A percentile compares a stretch with the other conserved stretches of the same genome.
phyloP scores from a whole-genome alignment of 2,329 filamentous ascomycete genomes.

The Simplicillium sp. region DNA sequence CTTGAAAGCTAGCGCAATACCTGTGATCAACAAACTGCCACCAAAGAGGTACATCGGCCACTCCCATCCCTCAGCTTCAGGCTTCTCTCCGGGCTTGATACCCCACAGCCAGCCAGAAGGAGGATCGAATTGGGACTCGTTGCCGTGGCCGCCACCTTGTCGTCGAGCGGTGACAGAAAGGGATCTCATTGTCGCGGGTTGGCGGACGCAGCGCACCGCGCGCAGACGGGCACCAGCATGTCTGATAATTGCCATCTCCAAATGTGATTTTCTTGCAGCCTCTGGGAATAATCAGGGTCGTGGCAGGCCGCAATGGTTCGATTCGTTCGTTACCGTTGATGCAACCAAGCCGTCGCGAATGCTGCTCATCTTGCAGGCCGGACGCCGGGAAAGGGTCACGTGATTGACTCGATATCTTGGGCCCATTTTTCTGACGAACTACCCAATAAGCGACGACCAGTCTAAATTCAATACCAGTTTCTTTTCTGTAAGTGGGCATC shows the following conservation, averaged over 20 bases:
- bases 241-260: slow-evolving; percentile 25
- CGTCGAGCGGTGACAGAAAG: slow-evolving; percentile 36
- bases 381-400: not conserved
- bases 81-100: slow-evolving; percentile 89
- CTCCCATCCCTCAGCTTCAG: slow-evolving; percentile 96
- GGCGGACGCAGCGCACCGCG: slow-evolving; percentile 26
- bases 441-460: too few species aligned
- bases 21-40: slow-evolving; percentile 62
- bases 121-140: slow-evolving; percentile 78
- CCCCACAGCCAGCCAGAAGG: slow-evolving; percentile 90
- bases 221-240: slow-evolving; percentile 25
- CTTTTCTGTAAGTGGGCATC: too few species aligned
- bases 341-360: not conserved
- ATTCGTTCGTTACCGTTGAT: too few species aligned
- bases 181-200: slow-evolving; percentile 20
- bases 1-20: slow-evolving; percentile 87
- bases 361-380: not conserved
- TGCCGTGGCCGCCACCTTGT: slow-evolving; percentile 27
- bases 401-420: not conserved
- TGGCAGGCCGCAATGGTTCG: slow-evolving; percentile 4
- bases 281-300: slow-evolving; percentile 11
- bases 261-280: slow-evolving; percentile 7
- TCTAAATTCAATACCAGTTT: too few species aligned
- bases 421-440: too few species aligned
- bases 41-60: slow-evolving; percentile 76